Percentiles rank a stretch among this genome's conserved stretches.
phyloP scores from a whole-genome alignment of 805 yeast species.

The Sugiyamaella valdiviana region DNA sequence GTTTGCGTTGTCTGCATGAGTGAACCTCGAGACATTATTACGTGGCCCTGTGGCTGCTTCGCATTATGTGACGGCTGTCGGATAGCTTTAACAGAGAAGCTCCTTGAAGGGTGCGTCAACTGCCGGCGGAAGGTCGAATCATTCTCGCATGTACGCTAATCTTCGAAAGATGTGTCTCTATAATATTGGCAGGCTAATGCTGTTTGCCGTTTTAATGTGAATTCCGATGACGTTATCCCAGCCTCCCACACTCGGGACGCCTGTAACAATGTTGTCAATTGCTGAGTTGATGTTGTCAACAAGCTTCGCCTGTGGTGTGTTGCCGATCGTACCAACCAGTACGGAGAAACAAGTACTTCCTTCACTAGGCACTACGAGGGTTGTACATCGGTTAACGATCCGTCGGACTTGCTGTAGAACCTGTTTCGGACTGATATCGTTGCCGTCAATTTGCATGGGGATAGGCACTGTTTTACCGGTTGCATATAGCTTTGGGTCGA shows the following conservation, averaged over 20 bases:
- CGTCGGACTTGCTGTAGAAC: conserved; percentile 59
- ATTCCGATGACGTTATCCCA: conserved; percentile 44
- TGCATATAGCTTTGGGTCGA: conserved; percentile 57
- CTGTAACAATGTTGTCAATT: conserved; percentile 32
- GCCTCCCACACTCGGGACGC: conserved; percentile 48
- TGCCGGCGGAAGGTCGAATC: not conserved
- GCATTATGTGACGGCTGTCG: not conserved
- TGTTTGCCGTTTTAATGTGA: conserved; percentile 59
- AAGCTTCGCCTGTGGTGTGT: conserved; percentile 36
- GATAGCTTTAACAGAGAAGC: not conserved
- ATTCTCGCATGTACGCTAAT: not conserved
- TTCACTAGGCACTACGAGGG: conserved; percentile 53
- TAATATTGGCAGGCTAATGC: conserved; percentile 52
- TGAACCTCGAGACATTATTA: not conserved
- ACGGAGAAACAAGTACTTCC: conserved; percentile 46
- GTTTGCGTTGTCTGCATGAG: not conserved
- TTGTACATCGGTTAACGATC: conserved; percentile 56
- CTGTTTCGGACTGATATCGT: conserved; percentile 52
- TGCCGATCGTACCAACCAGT: conserved; percentile 51
- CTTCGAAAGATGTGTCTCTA: not conserved
- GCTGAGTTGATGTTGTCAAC: conserved; percentile 50
- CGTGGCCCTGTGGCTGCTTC: not conserved
- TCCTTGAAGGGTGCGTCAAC: not conserved
- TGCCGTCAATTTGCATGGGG: conserved; percentile 37
- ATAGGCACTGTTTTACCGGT: conserved; percentile 63